phyloP scores from a whole-genome alignment of 1,284 basidiomycete species.

The Moesziomyces sp. region DNA sequence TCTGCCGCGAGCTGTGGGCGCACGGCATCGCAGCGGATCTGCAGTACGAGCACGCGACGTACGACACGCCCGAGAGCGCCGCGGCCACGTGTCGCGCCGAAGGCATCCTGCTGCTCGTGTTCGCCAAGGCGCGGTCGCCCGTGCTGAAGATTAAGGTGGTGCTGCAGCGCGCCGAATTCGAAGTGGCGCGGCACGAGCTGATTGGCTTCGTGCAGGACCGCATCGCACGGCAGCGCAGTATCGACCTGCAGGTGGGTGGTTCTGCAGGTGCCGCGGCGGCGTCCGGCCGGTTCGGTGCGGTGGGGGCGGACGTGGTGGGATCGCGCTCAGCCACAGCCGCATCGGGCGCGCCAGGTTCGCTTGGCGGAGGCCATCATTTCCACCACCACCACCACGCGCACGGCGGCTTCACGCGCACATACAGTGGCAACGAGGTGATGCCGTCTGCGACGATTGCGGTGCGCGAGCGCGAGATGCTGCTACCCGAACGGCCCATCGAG shows the following conservation, averaged over 20 bases:
- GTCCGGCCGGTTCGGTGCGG: slow-evolving; percentile 11
- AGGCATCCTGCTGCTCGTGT: slow-evolving; percentile 63
- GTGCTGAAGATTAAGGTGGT: slow-evolving; percentile 63
- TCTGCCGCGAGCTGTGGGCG: slow-evolving; percentile 81
- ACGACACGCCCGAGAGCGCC: slow-evolving; percentile 57
- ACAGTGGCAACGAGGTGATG: slow-evolving; percentile 46
- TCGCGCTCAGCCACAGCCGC: slow-evolving; percentile 20
- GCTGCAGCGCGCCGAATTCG: slow-evolving; percentile 56
- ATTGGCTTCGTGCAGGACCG: slow-evolving; percentile 55
- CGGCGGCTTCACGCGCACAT: slow-evolving; percentile 30
- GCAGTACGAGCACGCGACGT: slow-evolving; percentile 74
- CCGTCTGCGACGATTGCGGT: slow-evolving; percentile 43
- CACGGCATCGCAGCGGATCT: slow-evolving; percentile 84
- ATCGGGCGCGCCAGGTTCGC: slow-evolving; percentile 11
- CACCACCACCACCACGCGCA: slow-evolving; percentile 29
- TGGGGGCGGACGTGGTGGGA: slow-evolving; percentile 15
- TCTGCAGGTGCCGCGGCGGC: slow-evolving; percentile 12
- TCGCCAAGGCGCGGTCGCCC: slow-evolving; percentile 51
- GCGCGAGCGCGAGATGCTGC: slow-evolving; percentile 48
- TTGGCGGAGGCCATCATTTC: slow-evolving; percentile 19
- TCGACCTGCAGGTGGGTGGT: slow-evolving; percentile 45
- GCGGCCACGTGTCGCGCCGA: slow-evolving; percentile 64
- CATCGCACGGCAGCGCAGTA: slow-evolving; percentile 52
- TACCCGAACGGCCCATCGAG: slow-evolving; percentile 50
- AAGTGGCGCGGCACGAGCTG: slow-evolving; percentile 57